Conservation (phyloP, 192 early-diverging fungal species). For the Phlyctochytrium arcticum region DNA sequence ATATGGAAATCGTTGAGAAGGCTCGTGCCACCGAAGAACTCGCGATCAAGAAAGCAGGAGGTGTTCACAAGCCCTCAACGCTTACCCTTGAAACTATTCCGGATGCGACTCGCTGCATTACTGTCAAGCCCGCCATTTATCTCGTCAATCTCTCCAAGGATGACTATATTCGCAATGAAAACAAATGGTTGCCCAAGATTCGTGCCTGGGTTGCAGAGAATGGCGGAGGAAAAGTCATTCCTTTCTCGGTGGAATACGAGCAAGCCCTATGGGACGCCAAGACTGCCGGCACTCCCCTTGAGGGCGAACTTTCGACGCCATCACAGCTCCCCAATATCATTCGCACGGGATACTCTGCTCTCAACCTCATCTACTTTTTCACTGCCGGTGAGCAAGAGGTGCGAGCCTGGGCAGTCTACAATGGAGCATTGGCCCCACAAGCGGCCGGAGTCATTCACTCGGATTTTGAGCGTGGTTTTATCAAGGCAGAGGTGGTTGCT, state of each 20-base stretch:
- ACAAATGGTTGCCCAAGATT: constrained; percentile 87
- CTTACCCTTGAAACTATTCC: no score
- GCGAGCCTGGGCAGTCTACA: constrained; percentile 86
- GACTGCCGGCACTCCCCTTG: no score
- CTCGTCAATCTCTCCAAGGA: constrained; percentile 26
- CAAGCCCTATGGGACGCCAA: constrained; percentile 49
- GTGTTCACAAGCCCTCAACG: constrained; percentile 81
- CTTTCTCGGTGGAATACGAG: constrained; percentile 86
- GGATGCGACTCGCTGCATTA: no score
- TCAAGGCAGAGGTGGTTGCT: constrained; percentile 55
- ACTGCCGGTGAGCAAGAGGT: constrained; percentile 90
- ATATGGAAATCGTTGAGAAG: constrained; percentile 71
- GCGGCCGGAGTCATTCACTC: constrained; percentile 93
- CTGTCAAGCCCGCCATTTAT: constrained; percentile 91
- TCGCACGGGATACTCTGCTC: constrained; percentile 76
- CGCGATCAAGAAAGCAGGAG: constrained; percentile 59
- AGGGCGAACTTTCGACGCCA: constrained; percentile 41
- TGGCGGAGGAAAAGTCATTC: constrained; percentile 83
- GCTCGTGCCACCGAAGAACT: constrained; percentile 67
- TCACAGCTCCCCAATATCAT: constrained; percentile 83
- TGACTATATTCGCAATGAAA: constrained; percentile 91
- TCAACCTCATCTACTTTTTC: constrained; percentile 90
- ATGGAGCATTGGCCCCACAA: constrained; percentile 78
- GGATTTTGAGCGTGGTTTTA: constrained; percentile 60
- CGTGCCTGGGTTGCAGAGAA: constrained; percentile 92